Conservation (phyloP, 1,284 basidiomycete genomes). For the Austropuccinia psidii region DNA sequence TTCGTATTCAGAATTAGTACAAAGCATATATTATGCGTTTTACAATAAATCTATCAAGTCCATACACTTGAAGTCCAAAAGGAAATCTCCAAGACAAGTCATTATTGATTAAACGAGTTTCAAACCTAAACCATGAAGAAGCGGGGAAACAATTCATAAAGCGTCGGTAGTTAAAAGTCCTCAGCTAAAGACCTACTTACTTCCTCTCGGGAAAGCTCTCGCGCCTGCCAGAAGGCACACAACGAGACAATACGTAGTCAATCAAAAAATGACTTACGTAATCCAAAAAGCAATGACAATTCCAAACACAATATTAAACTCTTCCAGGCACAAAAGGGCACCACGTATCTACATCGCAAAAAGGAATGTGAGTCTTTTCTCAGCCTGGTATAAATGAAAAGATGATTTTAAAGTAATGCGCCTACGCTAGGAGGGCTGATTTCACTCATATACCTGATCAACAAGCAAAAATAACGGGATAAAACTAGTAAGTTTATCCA, state of each 20-base stretch:
- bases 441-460: slow-evolving; percentile 32
- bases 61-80: slow-evolving; percentile 39
- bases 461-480: background rate
- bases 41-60: background rate
- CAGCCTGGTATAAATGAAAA: background rate
- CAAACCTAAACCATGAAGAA: slow-evolving; percentile 13
- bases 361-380: background rate
- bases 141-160: too few species aligned
- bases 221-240: too few species aligned
- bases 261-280: slow-evolving; percentile 4
- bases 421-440: slow-evolving; percentile 26
- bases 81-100: slow-evolving; percentile 39
- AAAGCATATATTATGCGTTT: too few species aligned
- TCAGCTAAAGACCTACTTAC: too few species aligned
- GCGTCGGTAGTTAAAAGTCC: background rate
- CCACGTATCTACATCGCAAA: slow-evolving; percentile 34
- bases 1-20: background rate
- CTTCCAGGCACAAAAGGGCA: slow-evolving; percentile 34
- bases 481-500: too few species aligned
- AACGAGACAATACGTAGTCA: background rate
- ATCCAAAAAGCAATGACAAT: slow-evolving; percentile 40
- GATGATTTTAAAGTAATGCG: background rate
- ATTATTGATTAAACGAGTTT: slow-evolving; percentile 37
- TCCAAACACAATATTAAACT: slow-evolving; percentile 38
- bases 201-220: too few species aligned